A percentile compares a stretch with the other conserved stretches of the same genome.
Conservation (phyloP, 345 rosid genomes). For the Geranium rotundifolium region DNA sequence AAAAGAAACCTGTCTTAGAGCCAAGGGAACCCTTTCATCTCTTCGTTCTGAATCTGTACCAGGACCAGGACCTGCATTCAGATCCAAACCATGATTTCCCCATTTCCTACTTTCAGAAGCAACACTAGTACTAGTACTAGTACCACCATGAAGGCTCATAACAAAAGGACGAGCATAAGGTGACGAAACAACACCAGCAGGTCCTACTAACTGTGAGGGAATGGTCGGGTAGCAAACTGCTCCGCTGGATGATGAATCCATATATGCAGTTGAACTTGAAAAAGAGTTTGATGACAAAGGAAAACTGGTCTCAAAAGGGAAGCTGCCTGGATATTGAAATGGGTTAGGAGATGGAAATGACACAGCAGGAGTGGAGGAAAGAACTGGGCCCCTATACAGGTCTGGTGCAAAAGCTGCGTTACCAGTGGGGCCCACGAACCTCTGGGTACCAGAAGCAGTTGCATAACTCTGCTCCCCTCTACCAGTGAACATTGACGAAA, state of each 20-base stretch:
- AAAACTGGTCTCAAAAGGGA: conserved; percentile 51
- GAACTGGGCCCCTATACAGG: conserved; percentile 44
- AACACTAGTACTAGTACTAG: conserved; percentile 24
- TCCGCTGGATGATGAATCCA: conserved; percentile 49
- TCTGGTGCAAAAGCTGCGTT: conserved; percentile 42
- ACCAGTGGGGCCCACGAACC: conserved; percentile 39
- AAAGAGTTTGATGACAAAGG: conserved; percentile 42
- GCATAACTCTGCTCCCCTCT: conserved; percentile 49
- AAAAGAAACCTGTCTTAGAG: conserved; percentile 35
- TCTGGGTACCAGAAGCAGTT: conserved; percentile 36
- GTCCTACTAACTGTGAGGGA: conserved; percentile 49
- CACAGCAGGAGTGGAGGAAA: conserved; percentile 46
- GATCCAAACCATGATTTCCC: conserved; percentile 57
- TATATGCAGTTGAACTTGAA: conserved; percentile 50
- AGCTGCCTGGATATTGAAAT: conserved; percentile 50
- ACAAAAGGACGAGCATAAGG: conserved; percentile 42
- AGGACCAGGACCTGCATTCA: conserved; percentile 81
- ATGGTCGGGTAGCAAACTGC: conserved; percentile 43
- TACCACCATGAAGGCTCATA: conserved; percentile 40
- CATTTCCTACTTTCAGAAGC: conserved; percentile 33
- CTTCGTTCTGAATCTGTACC: conserved; percentile 43
- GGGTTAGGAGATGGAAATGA: conserved; percentile 34
- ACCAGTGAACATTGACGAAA: conserved; percentile 40
- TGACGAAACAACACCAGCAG: conserved; percentile 38
- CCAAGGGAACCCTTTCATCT: conserved; percentile 36